Evolutionary conservation across 2,329 filamentous ascomycete genomes (phyloP), one percentile per base, ranked within the genome.

Genomic region (Chalara sp.): DNA sequence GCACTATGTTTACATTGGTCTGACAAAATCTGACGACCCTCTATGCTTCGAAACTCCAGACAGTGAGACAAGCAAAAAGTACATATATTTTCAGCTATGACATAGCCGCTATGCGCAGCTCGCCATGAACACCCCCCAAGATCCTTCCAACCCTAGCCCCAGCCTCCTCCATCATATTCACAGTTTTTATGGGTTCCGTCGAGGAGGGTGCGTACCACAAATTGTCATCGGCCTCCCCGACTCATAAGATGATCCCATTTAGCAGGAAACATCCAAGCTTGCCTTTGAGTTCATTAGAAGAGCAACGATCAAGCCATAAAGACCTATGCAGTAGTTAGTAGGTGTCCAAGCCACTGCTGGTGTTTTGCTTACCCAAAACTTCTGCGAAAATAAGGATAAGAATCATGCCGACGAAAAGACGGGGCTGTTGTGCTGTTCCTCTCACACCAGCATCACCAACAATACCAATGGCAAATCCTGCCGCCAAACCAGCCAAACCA

Each of bases 271-370:
- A 64, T 84, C 80, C 62, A 82, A 73, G 54, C 73, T 73, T 39
- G 86, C 87, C 78, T 93, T 95, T 53, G 93, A 95, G 87, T 97
- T 99, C 95, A 99, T 99, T 69, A 99, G 84, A 68, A 99, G 87
- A 59, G 93, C 93, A 62, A 99, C 93, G 71, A 99, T 99, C 67
- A 99, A 81, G 71, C 93, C 93, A 77, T 99, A 99, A 53, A 99
- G 89, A 93, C 92, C 89, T 93, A 30, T 2, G 35, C 29, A 41
- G 43, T 8, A 46, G 47, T 68, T 55, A 70, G 67, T 49, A 32
- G 48, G 59, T 54, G 59, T 54, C 11, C 6, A 47, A 33, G 29
- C 6, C 11, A 32, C 30, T 29, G 32, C 2, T n/a, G 32, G 4
- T 5, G 11, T 13, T 49, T 28, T 12, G 48, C 58, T 47, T 78